Base-by-base conservation (phyloP, 2,329 filamentous ascomycete genomes). In the Ophiosphaerella korrae region DNA sequence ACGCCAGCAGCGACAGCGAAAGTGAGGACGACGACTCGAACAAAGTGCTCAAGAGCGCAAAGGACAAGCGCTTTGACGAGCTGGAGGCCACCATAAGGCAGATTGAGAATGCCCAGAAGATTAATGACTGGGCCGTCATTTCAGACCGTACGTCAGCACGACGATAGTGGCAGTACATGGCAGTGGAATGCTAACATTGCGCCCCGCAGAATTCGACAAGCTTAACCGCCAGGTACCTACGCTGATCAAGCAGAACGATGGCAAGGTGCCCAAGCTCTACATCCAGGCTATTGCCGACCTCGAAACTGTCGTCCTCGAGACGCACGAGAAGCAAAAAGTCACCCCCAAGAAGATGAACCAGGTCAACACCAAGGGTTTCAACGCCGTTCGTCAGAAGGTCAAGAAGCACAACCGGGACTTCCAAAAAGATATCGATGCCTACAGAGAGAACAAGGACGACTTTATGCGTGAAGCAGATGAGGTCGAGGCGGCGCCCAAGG, bases 361-460 rank as follows among this genome's bases (percentile, higher is more conserved):
- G 56, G 94, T 88, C 71, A 95, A 93, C 73, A 89, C 92, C 61
- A 90, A 92, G 78, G 92, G 92, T 69, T 84, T 99, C 70, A 99
- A 97, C 75, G 91, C 92, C 57, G 90, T 97, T 71, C 96, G 97
- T 80, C 94, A 99, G 77, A 92, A 92, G 79, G 91, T 99, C 81
- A 92, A 93, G 85, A 97, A 97, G 85, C 93, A 93, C 79, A 96
- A 93, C 83, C 95, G 96, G 79, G 93, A 97, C 60, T 93, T 93
- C 78, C 85, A 90, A 70, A 81, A 84, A 56, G 90, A 96, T 71
- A 88, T 99, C 67, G 91, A 96, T 64, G 84, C 87, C 58, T 99
- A 93, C 80, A 84, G 89, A 63, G 87, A 85, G 58, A 86, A 96
- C 75, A 91, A 93, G 75, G 91, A 93, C 59, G 86, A 79, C 14